A percentile compares a stretch with the other conserved stretches of the same genome.
phyloP scores from a whole-genome alignment of 768 basidiomycete genomes.

The Dictyophora rubrovolvata region DNA sequence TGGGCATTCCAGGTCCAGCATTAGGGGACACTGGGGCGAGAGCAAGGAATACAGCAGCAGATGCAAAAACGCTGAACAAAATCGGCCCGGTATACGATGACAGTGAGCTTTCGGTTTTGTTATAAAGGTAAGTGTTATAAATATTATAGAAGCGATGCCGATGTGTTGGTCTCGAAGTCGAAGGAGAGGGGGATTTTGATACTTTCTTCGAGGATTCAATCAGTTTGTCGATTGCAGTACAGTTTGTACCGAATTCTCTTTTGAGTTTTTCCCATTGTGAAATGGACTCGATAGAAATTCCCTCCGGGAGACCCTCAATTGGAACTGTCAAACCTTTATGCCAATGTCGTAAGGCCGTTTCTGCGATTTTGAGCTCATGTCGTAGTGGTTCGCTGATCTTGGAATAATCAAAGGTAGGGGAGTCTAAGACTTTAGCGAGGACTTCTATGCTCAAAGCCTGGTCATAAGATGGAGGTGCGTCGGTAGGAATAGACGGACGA shows the following conservation, averaged over 20 bases:
- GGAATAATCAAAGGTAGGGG: constrained; percentile 30
- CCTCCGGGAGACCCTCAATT: constrained; percentile 34
- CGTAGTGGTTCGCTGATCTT: constrained; percentile 21
- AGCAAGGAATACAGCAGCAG: constrained; percentile 50
- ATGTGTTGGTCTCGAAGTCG: background rate
- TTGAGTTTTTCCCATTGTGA: constrained; percentile 78
- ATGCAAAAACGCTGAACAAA: constrained; percentile 47
- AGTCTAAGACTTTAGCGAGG: constrained; percentile 55
- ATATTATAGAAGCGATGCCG: constrained; percentile 66
- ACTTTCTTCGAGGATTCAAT: constrained; percentile 30
- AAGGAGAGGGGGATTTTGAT: background rate
- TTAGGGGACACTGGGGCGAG: constrained; percentile 47
- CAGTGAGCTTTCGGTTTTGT: constrained; percentile 15
- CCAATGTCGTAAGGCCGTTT: constrained; percentile 58
- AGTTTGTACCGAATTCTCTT: constrained; percentile 69
- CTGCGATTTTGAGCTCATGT: constrained; percentile 40
- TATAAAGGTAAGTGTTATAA: constrained; percentile 64
- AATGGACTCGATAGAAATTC: constrained; percentile 53
- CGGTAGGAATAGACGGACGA: constrained; percentile 28
- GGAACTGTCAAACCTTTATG: constrained; percentile 49
- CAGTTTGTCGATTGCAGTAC: constrained; percentile 64
- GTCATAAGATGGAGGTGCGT: constrained; percentile 14
- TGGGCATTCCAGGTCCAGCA: constrained; percentile 52
- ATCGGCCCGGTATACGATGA: constrained; percentile 2
- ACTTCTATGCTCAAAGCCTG: constrained; percentile 4